Evolutionary conservation across 257 asterid species (phyloP).

Genomic region (Nicotiana otophora): DNA sequence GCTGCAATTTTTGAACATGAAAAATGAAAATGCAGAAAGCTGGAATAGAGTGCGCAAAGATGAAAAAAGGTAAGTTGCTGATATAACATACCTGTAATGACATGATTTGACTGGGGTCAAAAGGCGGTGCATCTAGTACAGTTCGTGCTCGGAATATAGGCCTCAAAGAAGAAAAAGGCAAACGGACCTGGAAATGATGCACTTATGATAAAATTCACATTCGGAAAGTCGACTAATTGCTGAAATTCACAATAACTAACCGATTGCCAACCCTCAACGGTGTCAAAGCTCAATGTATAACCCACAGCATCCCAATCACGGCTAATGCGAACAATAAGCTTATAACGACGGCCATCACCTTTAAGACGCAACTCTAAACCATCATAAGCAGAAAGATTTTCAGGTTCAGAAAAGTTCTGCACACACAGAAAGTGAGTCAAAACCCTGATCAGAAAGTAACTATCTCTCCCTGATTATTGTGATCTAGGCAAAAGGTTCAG

Average conservation of each 20-base stretch:
- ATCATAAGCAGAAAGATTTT: slow-evolving; percentile 92
- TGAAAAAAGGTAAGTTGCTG: not conserved
- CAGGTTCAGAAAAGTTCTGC: slow-evolving; percentile 80
- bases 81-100: slow-evolving; percentile 65
- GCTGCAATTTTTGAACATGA: slow-evolving; percentile 41
- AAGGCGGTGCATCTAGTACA: slow-evolving; percentile 71
- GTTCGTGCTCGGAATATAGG: slow-evolving; percentile 95
- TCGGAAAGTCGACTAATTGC: not conserved
- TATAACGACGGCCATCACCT: slow-evolving; percentile 90
- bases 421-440: not conserved
- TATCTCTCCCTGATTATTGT: not conserved
- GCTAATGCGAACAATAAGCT: slow-evolving; percentile 77
- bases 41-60: not conserved
- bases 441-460: not conserved
- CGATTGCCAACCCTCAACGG: slow-evolving; percentile 84
- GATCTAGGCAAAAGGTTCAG: not conserved
- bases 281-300: slow-evolving; percentile 69
- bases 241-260: slow-evolving; percentile 33
- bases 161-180: slow-evolving; percentile 83
- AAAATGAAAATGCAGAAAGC: not conserved
- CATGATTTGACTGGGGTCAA: slow-evolving; percentile 68
- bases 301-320: slow-evolving; percentile 96
- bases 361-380: slow-evolving; percentile 77
- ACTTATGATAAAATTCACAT: not conserved
- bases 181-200: slow-evolving; percentile 44